Evolutionary conservation across 345 rosid species (phyloP).

Genomic region (Durio zibethinus): DNA sequence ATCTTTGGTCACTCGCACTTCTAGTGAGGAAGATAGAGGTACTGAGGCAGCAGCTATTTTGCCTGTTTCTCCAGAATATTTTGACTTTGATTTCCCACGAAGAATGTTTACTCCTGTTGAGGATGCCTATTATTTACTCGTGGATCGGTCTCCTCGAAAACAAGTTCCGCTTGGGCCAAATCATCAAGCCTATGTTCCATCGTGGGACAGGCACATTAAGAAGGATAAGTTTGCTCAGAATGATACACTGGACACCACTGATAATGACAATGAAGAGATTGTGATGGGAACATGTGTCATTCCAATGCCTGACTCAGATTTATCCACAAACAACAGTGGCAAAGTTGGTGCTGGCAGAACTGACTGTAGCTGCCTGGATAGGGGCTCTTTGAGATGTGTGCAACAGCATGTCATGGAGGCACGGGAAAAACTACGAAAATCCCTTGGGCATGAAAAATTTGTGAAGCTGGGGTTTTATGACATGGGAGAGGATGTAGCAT

Average conservation of each 20-base stretch:
- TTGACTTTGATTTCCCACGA: slow-evolving; percentile 24
- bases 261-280: slow-evolving; percentile 19
- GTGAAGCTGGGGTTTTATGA: slow-evolving; percentile 42
- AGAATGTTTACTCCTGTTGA: slow-evolving; percentile 28
- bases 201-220: slow-evolving; percentile 24
- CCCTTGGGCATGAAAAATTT: slow-evolving; percentile 39
- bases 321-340: slow-evolving; percentile 10
- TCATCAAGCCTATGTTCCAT: slow-evolving; percentile 55
- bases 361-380: slow-evolving; percentile 35
- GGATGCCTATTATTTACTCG: slow-evolving; percentile 28
- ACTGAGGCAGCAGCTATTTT: slow-evolving; percentile 12
- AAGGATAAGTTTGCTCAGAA: slow-evolving; percentile 4
- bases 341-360: slow-evolving; percentile 17
- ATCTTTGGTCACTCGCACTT: slow-evolving; percentile 25
- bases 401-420: slow-evolving; percentile 45
- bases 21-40: slow-evolving; percentile 36
- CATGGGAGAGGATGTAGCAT: slow-evolving; percentile 57
- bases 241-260: not conserved
- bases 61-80: slow-evolving; percentile 42
- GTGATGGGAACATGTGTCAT: slow-evolving; percentile 51
- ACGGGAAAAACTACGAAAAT: slow-evolving; percentile 36
- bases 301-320: slow-evolving; percentile 44
- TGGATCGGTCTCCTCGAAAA: slow-evolving; percentile 31
- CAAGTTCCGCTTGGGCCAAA: slow-evolving; percentile 52
- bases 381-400: slow-evolving; percentile 38